Percentiles rank a stretch among this genome's conserved stretches.
phyloP scores from a whole-genome alignment of 2,329 filamentous ascomycete genomes.

The Macrophomina phaseolina region DNA sequence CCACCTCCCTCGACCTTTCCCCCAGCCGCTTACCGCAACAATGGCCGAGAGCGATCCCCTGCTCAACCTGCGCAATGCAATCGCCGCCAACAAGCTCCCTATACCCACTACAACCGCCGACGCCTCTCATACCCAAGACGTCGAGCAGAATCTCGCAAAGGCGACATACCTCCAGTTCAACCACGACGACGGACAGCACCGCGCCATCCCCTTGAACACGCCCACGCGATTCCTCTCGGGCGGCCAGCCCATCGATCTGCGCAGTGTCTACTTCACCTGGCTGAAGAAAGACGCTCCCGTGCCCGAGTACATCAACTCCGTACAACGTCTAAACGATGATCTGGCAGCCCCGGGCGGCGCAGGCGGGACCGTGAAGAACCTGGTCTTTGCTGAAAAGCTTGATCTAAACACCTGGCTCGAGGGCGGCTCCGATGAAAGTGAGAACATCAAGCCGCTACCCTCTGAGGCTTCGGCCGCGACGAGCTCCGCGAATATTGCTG shows the following conservation, averaged over 20 bases:
- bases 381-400: conserved; percentile 88
- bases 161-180: conserved; percentile 68
- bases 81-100: conserved; percentile 72
- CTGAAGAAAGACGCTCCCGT: conserved; percentile 88
- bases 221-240: conserved; percentile 84
- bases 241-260: conserved; percentile 76
- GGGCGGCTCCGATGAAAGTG: conserved; percentile 78
- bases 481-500: conserved; percentile 57
- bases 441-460: conserved; percentile 86
- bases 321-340: conserved; percentile 79
- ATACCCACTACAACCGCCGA: conserved; percentile 76
- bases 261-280: conserved; percentile 97
- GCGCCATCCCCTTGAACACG: conserved; percentile 70
- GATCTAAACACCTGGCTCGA: conserved; percentile 94
- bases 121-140: conserved; percentile 65
- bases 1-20: neutral
- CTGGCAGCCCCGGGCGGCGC: conserved; percentile 61
- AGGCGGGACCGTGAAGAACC: conserved; percentile 76
- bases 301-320: conserved; percentile 87
- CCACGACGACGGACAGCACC: conserved; percentile 57
- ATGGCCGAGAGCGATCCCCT: conserved; percentile 77
- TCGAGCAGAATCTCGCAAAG: conserved; percentile 65
- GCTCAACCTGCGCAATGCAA: conserved; percentile 80
- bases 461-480: conserved; percentile 58
- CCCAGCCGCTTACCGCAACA: conserved; percentile 26